Evolutionary conservation across 2,329 filamentous ascomycete genomes (phyloP).

Genomic region (Tothia fuscella): DNA sequence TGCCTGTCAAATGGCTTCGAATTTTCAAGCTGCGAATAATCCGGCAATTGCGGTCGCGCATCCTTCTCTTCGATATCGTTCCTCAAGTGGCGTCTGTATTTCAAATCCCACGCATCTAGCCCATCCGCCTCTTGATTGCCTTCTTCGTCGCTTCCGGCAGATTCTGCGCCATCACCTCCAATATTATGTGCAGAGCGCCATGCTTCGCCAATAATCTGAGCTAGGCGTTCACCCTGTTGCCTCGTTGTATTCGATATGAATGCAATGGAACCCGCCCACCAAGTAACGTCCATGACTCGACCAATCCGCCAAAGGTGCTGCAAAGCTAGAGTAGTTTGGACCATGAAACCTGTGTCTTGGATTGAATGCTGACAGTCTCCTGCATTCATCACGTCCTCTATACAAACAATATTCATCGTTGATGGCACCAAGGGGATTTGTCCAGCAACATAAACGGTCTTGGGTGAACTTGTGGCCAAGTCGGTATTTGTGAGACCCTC

Average conservation of each 20-base stretch:
- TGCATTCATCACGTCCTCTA: too few relatives aligned
- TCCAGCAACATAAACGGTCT: conserved; percentile 61
- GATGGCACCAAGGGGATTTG: conserved; percentile 82
- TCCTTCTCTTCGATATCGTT: conserved; percentile 17
- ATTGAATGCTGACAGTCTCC: conserved; percentile 14
- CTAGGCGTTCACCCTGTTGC: conserved; percentile 18
- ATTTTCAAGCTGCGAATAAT: conserved; percentile 14
- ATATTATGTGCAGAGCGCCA: conserved; percentile 30
- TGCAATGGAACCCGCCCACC: conserved; percentile 65
- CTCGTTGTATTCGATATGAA: conserved; percentile 41
- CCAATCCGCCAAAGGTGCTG: conserved; percentile 88
- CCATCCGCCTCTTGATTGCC: conserved; percentile 29
- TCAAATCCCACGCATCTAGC: conserved; percentile 56
- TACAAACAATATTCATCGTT: conserved; percentile 57
- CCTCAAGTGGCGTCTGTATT: neutral
- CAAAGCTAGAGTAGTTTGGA: conserved; percentile 59
- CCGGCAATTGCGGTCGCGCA: conserved; percentile 31
- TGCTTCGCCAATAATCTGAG: conserved; percentile 26
- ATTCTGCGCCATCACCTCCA: conserved; percentile 25
- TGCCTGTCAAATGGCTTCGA: neutral
- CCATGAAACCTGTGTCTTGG: conserved; percentile 27
- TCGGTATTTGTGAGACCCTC: conserved; percentile 10
- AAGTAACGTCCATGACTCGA: conserved; percentile 54
- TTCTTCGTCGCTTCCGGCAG: conserved; percentile 32
- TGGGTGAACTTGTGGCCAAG: conserved; percentile 9